Evolutionary conservation across 2,329 filamentous ascomycete genomes (phyloP), one percentile per base, ranked within the genome.

Genomic region (Cercospora citrullina): DNA sequence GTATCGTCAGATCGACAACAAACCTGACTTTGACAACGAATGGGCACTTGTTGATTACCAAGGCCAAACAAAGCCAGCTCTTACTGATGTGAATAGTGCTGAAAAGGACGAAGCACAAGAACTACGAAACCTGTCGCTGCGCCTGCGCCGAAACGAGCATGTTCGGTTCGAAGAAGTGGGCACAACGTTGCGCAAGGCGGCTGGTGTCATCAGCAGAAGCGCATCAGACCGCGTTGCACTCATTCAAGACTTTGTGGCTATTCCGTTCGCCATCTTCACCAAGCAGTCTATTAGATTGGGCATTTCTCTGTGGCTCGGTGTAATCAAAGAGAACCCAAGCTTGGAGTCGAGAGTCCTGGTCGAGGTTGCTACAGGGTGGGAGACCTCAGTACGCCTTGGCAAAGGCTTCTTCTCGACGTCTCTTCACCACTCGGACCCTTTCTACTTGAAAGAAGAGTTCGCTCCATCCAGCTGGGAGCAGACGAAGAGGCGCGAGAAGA

Each of bases 241-340:
- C 65, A 89, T 93, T 12, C 91, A 94, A 75, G 91, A 96, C 75
- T 85, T 99, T 16, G 94, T 99, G 70, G 90, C 88, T 72, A 95
- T 99, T 69, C 96, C 95, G 0, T 99, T 99, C 79, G 87, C 88
- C 48, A 87, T 97, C 58, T 98, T 99, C 78, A 96, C 91, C 5
- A 97, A 96, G 78, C 91, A 96, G 75, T 95, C 94, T 1, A 95
- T 99, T 78, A 96, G 97, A 77, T 87, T 98, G 61, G 96, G 95
- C 5, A 91, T 97, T 39, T 97, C 95, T 4, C 83, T 99, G 6
- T 99, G 95, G 95, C 88, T 97, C 69, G 95, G 95, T 28, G 92
- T 98, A 14, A 96, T 98, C 75, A 95, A 98, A 75, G 95, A 99
- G 78, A 98, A 97, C 75, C 92, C 94, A 2, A 87, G 87, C 65